phyloP scores from a whole-genome alignment of 2,329 filamentous ascomycete species.

The Purpureocillium lavendulum region DNA sequence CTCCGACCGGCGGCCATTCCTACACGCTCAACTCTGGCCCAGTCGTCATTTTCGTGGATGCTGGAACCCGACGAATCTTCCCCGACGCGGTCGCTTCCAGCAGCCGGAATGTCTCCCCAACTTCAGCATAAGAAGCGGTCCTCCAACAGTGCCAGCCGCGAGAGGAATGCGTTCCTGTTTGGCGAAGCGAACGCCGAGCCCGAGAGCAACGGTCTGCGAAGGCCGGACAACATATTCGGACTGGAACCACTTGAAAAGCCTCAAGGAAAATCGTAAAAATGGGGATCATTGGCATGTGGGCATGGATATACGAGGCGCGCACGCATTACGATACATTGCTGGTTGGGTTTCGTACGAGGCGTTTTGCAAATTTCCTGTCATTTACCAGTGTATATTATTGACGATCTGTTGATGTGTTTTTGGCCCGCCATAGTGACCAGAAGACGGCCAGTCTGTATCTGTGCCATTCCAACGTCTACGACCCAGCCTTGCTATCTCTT shows the following conservation, averaged over 20 bases:
- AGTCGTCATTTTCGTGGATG: constrained; percentile 77
- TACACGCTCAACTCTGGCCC: constrained; percentile 58
- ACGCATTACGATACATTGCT: too few relatives aligned
- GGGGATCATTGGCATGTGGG: too few relatives aligned
- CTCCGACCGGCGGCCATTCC: constrained; percentile 32
- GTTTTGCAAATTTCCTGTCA: background rate
- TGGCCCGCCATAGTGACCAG: too few relatives aligned
- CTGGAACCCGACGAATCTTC: constrained; percentile 45
- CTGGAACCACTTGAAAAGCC: constrained; percentile 31
- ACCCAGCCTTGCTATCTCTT: constrained; percentile 17
- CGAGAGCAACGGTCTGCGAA: constrained; percentile 24
- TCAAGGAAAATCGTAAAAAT: constrained; percentile 10
- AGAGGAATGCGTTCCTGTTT: constrained; percentile 52
- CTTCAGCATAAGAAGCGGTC: constrained; percentile 32
- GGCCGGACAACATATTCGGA: constrained; percentile 45
- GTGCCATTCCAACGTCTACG: too few relatives aligned
- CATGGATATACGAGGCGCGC: too few relatives aligned
- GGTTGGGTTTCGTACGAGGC: background rate
- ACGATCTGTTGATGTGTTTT: too few relatives aligned
- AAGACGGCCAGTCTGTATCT: too few relatives aligned
- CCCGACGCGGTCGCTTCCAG: constrained; percentile 12
- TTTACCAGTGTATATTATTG: too few relatives aligned
- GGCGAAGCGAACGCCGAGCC: constrained; percentile 38
- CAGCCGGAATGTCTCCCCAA: constrained; percentile 20
- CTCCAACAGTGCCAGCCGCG: constrained; percentile 37